Evolutionary conservation across 2,329 filamentous ascomycete species (phyloP), one percentile per base, ranked within the genome.

Genomic region (Alternaria sp.): DNA sequence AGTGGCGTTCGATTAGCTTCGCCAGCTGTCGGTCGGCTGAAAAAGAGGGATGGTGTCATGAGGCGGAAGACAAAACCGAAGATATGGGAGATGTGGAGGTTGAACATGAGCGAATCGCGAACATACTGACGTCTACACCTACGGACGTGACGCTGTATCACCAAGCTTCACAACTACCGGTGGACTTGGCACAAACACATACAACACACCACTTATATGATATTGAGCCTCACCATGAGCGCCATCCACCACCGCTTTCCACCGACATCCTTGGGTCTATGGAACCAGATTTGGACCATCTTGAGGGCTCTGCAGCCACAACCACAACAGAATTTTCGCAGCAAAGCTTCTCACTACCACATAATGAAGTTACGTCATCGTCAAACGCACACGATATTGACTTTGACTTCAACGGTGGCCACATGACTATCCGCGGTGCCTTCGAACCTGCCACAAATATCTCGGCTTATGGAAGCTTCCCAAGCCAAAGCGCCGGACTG

Each of bases 391-490:
- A 73, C 28, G 64, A 73, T 21, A 79, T 78, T 54, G 69, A 71
- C 11, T 77, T 80, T 61, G 77, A 80, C 61, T 80, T 81, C 68
- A 67, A 63, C 21, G 73, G 70, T 49, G 76, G 77, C 11, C 75
- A 77, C 37, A 79, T 81, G 54, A 72, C 74, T 52, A 73, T 80
- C 21, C 44, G 59, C 0, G 66, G 62, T 41, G 72, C 72, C 11
- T 79, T 80, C 51, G 77, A 80, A 23, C 69, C 74, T 0, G 56
- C 66, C 11, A 72, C 74, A 41, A 62, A 70, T 31, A 63, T 76
- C 11, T 54, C 58, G 0, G 50, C 58, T 3, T 75, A 72, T 59
- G 65, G 69, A 10, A 51, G 52, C 33, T 62, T 63, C 17, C 52
- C 49, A 4, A 54, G 44, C 9, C 58, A 49, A n/a, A 36, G 11